Percentiles rank a stretch among this genome's conserved stretches.
Conservation (phyloP, 2,329 filamentous ascomycete genomes). For the Whalleya microplaca region DNA sequence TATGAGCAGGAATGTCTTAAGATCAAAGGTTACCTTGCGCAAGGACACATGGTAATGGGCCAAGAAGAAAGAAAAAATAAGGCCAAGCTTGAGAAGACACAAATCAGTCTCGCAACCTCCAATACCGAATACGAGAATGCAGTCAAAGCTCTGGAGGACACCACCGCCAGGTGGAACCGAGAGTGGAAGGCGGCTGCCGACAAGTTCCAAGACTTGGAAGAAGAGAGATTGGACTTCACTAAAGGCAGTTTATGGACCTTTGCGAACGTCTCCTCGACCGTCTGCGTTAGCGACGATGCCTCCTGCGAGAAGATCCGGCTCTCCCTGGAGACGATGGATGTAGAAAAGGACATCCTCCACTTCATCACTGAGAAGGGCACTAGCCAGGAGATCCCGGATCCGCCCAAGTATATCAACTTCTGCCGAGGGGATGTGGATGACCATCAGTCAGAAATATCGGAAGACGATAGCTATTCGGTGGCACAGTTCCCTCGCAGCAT, state of each 20-base stretch:
- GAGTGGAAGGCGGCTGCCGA: slow-evolving; percentile 98
- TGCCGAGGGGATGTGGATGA: slow-evolving; percentile 86
- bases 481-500: slow-evolving; percentile 95
- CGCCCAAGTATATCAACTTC: slow-evolving; percentile 98
- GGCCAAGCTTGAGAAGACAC: slow-evolving; percentile 97
- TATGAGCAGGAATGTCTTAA: slow-evolving; percentile 98
- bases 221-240: slow-evolving; percentile 94
- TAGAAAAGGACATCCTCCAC: slow-evolving; percentile 86
- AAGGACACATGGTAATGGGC: slow-evolving; percentile 99
- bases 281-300: slow-evolving; percentile 95
- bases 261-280: slow-evolving; percentile 94
- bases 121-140: slow-evolving; percentile 93
- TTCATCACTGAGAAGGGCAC: slow-evolving; percentile 93
- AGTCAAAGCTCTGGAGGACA: slow-evolving; percentile 92
- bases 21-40: slow-evolving; percentile 97
- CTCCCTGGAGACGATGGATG: slow-evolving; percentile 92
- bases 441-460: slow-evolving; percentile 72
- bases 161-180: slow-evolving; percentile 92
- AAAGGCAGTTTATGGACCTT: slow-evolving; percentile 99
- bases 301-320: slow-evolving; percentile 96
- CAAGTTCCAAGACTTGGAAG: slow-evolving; percentile 98
- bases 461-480: slow-evolving; percentile 89
- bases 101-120: slow-evolving; percentile 88
- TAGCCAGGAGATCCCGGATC: slow-evolving; percentile 95
- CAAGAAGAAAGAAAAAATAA: slow-evolving; percentile 99